Percentiles rank a stretch among this genome's conserved stretches.
Conservation (phyloP, 352 stramenopile genomes). For the Phytophthora sojae region DNA sequence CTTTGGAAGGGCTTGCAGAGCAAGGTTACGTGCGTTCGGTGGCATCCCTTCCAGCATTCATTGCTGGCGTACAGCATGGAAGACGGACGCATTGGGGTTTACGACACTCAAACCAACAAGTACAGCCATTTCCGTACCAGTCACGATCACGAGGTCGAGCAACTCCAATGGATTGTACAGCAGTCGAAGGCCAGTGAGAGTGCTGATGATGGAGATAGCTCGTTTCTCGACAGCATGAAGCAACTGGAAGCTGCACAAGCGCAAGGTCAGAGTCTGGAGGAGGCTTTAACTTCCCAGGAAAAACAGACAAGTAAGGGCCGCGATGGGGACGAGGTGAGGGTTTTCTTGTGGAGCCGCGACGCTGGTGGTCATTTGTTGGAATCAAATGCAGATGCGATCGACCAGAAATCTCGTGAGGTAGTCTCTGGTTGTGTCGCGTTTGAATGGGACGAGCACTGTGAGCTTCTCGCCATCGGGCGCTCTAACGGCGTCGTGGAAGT, state of each 20-base stretch:
- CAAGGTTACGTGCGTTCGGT: slow-evolving; percentile 74
- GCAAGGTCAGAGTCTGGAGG: slow-evolving; percentile 54
- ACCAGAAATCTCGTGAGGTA: slow-evolving; percentile 36
- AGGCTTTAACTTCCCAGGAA: slow-evolving; percentile 52
- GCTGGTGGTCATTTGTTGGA: slow-evolving; percentile 39
- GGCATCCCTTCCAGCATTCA: slow-evolving; percentile 62
- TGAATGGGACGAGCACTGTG: slow-evolving; percentile 35
- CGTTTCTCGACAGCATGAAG: slow-evolving; percentile 58
- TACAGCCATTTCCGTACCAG: slow-evolving; percentile 55
- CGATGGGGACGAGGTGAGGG: slow-evolving; percentile 27
- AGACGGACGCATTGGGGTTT: slow-evolving; percentile 68
- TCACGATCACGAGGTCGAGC: slow-evolving; percentile 49
- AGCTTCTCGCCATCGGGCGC: slow-evolving; percentile 47
- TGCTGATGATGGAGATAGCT: slow-evolving; percentile 4
- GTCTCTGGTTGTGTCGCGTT: slow-evolving; percentile 32
- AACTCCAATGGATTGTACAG: slow-evolving; percentile 55
- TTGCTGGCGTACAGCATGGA: slow-evolving; percentile 78
- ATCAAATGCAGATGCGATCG: slow-evolving; percentile 43
- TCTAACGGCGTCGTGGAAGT: slow-evolving; percentile 61
- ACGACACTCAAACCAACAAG: slow-evolving; percentile 63
- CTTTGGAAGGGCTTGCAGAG: slow-evolving; percentile 85
- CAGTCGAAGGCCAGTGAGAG: not conserved
- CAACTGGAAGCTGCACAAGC: slow-evolving; percentile 63
- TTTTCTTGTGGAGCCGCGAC: slow-evolving; percentile 67
- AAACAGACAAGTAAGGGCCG: not conserved